A percentile compares a stretch with the other conserved stretches of the same genome.
Evolutionary conservation across 345 rosid genomes (phyloP).

Genomic region (Ceriops tagal): DNA sequence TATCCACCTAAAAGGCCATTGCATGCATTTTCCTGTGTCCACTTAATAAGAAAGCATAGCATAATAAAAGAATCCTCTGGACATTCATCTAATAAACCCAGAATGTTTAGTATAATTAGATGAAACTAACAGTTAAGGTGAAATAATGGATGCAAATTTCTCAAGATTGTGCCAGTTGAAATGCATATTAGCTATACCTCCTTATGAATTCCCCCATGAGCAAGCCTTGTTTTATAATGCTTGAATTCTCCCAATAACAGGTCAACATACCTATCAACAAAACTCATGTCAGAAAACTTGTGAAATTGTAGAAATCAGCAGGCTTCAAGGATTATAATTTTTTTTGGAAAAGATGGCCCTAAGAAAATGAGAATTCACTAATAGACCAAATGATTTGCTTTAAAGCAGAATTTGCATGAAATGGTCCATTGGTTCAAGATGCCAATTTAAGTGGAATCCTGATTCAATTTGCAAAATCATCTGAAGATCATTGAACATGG

Average conservation of each 20-base stretch:
- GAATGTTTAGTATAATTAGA: too few relatives aligned
- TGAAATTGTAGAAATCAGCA: not conserved
- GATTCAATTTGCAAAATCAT: too few relatives aligned
- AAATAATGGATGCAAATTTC: slow-evolving; percentile 5
- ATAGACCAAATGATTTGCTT: not conserved
- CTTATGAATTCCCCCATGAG: slow-evolving; percentile 76
- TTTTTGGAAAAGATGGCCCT: not conserved
- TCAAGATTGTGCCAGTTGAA: not conserved
- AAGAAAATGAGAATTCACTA: not conserved
- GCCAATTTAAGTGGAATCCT: too few relatives aligned
- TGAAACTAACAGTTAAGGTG: not conserved
- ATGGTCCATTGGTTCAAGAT: too few relatives aligned
- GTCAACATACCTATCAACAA: slow-evolving; percentile 76
- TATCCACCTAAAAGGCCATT: too few relatives aligned
- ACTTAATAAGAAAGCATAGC: too few relatives aligned
- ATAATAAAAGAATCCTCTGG: too few relatives aligned
- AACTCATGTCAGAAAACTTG: slow-evolving; percentile 1
- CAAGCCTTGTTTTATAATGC: slow-evolving; percentile 90
- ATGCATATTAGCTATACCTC: slow-evolving; percentile 52
- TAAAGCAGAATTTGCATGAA: too few relatives aligned
- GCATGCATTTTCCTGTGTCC: too few relatives aligned
- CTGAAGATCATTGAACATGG: not conserved
- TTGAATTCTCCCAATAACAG: slow-evolving; percentile 91
- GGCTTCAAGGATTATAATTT: not conserved
- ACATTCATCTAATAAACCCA: too few relatives aligned